Evolutionary conservation across 148 eudicot genomes (phyloP).

Genomic region (Persicaria maculosa): DNA sequence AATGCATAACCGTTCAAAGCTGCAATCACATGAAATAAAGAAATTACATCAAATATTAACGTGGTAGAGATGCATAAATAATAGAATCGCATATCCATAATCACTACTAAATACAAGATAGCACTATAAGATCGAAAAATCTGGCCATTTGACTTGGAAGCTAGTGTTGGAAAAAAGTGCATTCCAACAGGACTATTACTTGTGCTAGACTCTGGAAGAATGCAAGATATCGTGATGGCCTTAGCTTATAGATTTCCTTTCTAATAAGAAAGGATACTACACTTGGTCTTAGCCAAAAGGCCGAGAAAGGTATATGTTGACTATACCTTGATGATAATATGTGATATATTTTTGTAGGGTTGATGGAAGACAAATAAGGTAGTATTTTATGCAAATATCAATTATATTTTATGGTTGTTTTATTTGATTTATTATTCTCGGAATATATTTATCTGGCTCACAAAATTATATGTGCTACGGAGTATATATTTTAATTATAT

Average conservation of each 20-base stretch:
- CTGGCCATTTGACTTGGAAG: not conserved
- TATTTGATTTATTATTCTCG: too few relatives aligned
- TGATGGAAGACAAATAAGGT: too few relatives aligned
- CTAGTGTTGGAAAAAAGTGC: not conserved
- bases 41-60: constrained; percentile 3
- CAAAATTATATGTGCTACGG: too few relatives aligned
- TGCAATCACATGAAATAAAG: constrained; percentile 30
- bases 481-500: too few relatives aligned
- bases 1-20: constrained; percentile 98
- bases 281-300: constrained; percentile 89
- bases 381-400: too few relatives aligned
- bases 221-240: not conserved
- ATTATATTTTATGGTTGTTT: too few relatives aligned
- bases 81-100: not conserved
- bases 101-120: not conserved
- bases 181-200: not conserved
- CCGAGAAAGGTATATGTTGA: constrained; percentile 35
- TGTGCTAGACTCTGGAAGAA: not conserved
- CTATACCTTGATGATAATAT: too few relatives aligned
- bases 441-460: too few relatives aligned
- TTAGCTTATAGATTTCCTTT: not conserved
- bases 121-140: not conserved
- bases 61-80: not conserved
- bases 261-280: constrained; percentile 35
- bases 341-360: too few relatives aligned